Evolutionary conservation across 176 grass and related monocot genomes (phyloP).

Genomic region (Melocanna baccifera): DNA sequence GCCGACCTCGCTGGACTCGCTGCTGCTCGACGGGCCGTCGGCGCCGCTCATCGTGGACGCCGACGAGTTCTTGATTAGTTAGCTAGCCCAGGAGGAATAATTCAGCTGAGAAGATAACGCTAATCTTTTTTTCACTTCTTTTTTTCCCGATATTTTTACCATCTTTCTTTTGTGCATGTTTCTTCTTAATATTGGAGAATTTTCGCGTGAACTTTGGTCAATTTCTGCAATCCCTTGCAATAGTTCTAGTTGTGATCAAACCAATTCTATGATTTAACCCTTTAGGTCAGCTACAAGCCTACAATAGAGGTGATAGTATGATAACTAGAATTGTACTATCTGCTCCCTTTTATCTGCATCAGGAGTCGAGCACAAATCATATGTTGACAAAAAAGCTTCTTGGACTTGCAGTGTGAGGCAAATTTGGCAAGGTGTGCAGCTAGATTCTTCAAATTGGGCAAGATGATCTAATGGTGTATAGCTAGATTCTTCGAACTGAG

Average conservation of each 20-base stretch:
- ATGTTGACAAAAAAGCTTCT: neutral
- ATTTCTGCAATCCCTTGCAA: neutral
- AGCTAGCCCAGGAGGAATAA: conserved; percentile 28
- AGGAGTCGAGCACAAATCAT: too few species aligned
- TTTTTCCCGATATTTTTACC: neutral
- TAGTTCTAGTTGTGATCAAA: neutral
- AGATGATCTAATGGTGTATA: too few species aligned
- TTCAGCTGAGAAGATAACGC: conserved; percentile 27
- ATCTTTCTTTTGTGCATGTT: neutral
- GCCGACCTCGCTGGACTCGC: conserved; percentile 21
- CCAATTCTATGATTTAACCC: too few species aligned
- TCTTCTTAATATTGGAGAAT: neutral
- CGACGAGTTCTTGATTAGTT: conserved; percentile 40
- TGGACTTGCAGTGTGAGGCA: neutral
- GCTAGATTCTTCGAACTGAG: neutral
- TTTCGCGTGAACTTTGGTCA: neutral
- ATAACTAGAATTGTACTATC: too few species aligned
- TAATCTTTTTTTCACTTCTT: neutral
- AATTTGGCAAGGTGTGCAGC: neutral
- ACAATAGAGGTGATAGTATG: too few species aligned
- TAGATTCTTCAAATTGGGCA: neutral
- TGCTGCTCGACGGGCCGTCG: conserved; percentile 38
- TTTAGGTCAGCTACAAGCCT: too few species aligned
- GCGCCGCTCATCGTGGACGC: conserved; percentile 25
- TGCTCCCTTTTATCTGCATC: neutral